phyloP scores from a whole-genome alignment of 306 rosid genomes.

The Sophora flavescens region DNA sequence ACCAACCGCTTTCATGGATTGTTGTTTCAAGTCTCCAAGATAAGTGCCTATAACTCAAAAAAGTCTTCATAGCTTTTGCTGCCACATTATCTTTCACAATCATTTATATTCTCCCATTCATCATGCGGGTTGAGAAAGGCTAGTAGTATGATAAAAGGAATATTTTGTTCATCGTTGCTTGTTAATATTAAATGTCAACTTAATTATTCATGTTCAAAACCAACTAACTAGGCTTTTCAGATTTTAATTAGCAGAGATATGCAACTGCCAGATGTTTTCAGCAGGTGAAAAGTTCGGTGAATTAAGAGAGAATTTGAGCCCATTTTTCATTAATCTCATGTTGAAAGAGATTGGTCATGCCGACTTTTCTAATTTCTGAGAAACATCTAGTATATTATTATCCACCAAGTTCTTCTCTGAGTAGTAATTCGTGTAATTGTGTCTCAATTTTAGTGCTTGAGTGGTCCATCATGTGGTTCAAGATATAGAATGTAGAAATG shows the following conservation, averaged over 20 bases:
- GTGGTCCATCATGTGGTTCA: slow-evolving; percentile 35
- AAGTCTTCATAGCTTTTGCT: slow-evolving; percentile 2
- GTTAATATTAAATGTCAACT: slow-evolving; percentile 16
- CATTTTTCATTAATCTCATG: background rate
- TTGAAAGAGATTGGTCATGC: slow-evolving; percentile 53
- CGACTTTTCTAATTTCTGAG: slow-evolving; percentile 10
- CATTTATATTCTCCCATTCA: background rate
- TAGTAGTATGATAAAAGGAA: too few relatives aligned
- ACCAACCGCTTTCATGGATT: slow-evolving; percentile 20
- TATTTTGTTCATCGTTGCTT: slow-evolving; percentile 2
- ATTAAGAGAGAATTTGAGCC: background rate
- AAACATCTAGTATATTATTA: slow-evolving; percentile 41
- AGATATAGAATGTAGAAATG: slow-evolving; percentile 12
- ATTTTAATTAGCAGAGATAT: background rate
- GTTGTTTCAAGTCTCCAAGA: slow-evolving; percentile 28
- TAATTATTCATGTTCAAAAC: slow-evolving; percentile 8
- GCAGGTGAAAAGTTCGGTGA: background rate
- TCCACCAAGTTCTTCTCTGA: background rate
- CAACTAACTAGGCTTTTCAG: background rate
- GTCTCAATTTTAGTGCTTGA: slow-evolving; percentile 18
- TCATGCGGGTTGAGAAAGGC: background rate
- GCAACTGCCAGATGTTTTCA: slow-evolving; percentile 36
- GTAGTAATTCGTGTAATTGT: slow-evolving; percentile 23
- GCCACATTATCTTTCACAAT: background rate
- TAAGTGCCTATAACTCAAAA: slow-evolving; percentile 6